Evolutionary conservation across 78 protist genomes (phyloP).

Genomic region (Speleostelium caveatum): DNA sequence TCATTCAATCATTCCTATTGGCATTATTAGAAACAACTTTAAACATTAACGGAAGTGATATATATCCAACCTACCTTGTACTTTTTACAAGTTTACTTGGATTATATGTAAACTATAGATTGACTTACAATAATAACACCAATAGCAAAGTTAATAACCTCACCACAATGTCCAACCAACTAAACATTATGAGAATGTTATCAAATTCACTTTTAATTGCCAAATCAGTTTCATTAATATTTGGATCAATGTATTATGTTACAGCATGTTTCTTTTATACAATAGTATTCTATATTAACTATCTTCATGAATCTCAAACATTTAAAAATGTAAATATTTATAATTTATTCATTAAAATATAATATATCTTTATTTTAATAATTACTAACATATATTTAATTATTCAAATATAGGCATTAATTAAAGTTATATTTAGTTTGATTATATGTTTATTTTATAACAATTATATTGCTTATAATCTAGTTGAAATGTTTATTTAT

Average conservation of each 20-base stretch:
- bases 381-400: no score
- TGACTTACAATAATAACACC: background rate
- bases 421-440: no score
- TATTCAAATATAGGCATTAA: no score
- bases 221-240: slow-evolving; percentile 1
- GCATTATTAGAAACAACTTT: slow-evolving; percentile 20
- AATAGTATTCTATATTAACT: background rate
- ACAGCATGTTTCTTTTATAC: slow-evolving; percentile 21
- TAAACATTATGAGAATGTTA: background rate
- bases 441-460: no score
- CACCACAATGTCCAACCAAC: background rate
- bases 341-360: no score
- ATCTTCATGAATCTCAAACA: no score
- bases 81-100: background rate
- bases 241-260: slow-evolving; percentile 11
- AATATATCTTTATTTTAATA: no score
- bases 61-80: slow-evolving; percentile 26
- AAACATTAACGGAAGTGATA: background rate
- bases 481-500: no score
- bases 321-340: no score
- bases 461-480: no score
- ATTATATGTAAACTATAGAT: background rate
- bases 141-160: no score
- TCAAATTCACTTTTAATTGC: slow-evolving; percentile 18
- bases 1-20: slow-evolving; percentile 3